Evolutionary conservation across 108 stramenopile genomes (phyloP), one percentile per base, ranked within the genome.

Genomic region (Parmales sp.): DNA sequence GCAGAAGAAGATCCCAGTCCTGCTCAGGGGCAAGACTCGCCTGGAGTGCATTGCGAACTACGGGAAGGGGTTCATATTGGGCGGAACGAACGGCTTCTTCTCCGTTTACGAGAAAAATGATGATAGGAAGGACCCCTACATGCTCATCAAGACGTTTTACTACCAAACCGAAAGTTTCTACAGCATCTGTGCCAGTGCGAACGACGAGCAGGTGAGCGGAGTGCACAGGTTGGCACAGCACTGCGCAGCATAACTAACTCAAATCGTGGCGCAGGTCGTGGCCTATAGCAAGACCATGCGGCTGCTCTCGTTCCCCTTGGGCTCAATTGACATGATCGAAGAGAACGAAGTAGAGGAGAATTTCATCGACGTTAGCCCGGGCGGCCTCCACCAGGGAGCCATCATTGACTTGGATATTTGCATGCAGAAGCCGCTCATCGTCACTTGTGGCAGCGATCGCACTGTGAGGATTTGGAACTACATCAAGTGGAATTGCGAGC

Each of bases 381-480:
- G 65, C 48, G 65, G 46, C 64, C 34, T 37, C 26, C 66, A 72
- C 39, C 28, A 43, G 8, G 72, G 66, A 5, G 36, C 49, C 0
- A 41, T 67, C 72, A 51, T 44, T 22, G 45, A 37, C 26, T 39
- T 45, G 34, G 64, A 64, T 39, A n/a, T 72, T n/a, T 67, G 66
- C 64, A 19, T 16, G 7, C 66, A 66, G 39, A 31, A 66, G 31
- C 66, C 73, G 0, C 69, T 74, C n/a, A 38, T 71, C 31, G 64
- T 39, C 5, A 73, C 77, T 5, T 16, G 37, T 20, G 63, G 69
- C 23, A 11, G 38, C 19, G 77, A 78, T 44, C 26, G 63, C 20
- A 19, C 54, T 22, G 38, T 73, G 29, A 51, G 77, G 38, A 29
- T 78, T 25, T 69, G 73, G 64, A 74, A 78, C 51, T 71, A 48